phyloP scores from a whole-genome alignment of 1,139 yeast species.

The Yamadazyma dushanensis region DNA sequence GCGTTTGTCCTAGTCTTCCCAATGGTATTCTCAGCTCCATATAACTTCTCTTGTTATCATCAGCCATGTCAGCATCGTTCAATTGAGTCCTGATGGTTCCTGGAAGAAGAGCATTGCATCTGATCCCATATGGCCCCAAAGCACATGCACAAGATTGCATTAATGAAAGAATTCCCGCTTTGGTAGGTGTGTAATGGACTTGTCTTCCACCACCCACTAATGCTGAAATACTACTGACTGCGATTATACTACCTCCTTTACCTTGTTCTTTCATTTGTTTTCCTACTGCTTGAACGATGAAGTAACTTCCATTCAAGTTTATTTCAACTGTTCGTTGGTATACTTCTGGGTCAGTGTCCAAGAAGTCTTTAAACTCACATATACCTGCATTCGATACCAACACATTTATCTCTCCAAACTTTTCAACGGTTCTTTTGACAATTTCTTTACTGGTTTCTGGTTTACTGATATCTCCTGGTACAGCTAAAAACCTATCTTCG shows the following conservation, averaged over 20 bases:
- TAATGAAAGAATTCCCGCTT: constrained; percentile 45
- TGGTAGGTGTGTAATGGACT: constrained; percentile 48
- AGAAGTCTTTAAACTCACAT: constrained; percentile 20
- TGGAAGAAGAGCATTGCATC: constrained; percentile 44
- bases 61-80: constrained; percentile 36
- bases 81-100: constrained; percentile 44
- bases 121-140: constrained; percentile 38
- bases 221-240: constrained; percentile 40
- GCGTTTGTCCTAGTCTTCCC: constrained; percentile 43
- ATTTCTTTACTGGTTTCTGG: constrained; percentile 35
- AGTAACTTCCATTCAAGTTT: constrained; percentile 46
- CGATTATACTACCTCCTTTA: constrained; percentile 48
- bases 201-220: constrained; percentile 39
- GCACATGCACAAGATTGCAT: constrained; percentile 47
- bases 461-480: constrained; percentile 42
- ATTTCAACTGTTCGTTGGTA: constrained; percentile 30
- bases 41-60: constrained; percentile 26
- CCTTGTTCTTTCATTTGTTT: constrained; percentile 45
- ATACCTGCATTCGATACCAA: constrained; percentile 49
- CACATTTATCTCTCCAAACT: constrained; percentile 40
- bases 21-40: constrained; percentile 46
- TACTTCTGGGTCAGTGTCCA: constrained; percentile 32
- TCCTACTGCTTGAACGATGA: constrained; percentile 47
- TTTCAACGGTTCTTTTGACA: constrained; percentile 31
- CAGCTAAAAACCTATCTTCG: constrained; percentile 25